Conservation (phyloP, 768 basidiomycete genomes). For the Russula dissimulans region DNA sequence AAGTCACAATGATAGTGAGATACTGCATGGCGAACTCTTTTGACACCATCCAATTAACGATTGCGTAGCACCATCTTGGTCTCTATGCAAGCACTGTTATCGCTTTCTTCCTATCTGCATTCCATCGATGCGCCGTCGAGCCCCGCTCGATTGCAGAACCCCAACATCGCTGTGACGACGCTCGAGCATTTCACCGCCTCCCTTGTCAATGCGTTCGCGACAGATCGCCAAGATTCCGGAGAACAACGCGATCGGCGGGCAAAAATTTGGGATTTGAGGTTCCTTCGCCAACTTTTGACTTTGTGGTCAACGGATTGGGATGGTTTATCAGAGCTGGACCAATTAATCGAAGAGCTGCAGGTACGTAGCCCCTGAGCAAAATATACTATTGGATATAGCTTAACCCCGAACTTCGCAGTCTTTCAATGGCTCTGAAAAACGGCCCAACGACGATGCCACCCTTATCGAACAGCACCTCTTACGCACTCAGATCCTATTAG, state of each 20-base stretch:
- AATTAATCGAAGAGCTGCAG: conserved; percentile 6
- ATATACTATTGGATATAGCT: not conserved
- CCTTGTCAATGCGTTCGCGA: not conserved
- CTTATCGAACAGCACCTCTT: conserved; percentile 36
- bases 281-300: conserved; percentile 10
- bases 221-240: not conserved
- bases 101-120: conserved; percentile 2
- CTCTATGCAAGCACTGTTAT: conserved; percentile 9
- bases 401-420: not conserved
- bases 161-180: not conserved
- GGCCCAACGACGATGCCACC: not conserved
- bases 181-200: not conserved
- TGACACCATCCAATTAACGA: not conserved
- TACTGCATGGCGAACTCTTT: not conserved
- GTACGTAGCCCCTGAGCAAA: not conserved
- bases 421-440: not conserved
- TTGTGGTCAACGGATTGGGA: conserved; percentile 7
- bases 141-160: not conserved
- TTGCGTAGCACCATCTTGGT: conserved; percentile 3
- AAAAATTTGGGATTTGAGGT: conserved; percentile 2
- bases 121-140: not conserved
- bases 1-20: not conserved
- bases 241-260: not conserved
- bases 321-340: conserved; percentile 2
- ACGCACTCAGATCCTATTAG: conserved; percentile 54